These are phyloP conservation scores for Sextonia rubra DNA, from an alignment of 164 flowering plant species.

Conservation along the genomic window DNA sequence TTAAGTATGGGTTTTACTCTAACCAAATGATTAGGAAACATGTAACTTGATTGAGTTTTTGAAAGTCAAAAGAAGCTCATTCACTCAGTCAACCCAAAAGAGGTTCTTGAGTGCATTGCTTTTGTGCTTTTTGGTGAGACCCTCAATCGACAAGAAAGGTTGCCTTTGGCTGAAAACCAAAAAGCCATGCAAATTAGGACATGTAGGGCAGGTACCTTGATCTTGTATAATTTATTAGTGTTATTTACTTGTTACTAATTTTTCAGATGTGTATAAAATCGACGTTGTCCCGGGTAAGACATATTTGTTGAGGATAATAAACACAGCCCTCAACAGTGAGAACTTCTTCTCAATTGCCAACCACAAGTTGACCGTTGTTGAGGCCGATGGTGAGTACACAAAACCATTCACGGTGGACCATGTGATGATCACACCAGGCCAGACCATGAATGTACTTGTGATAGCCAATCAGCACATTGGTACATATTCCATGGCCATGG, in stretches of 20 bases:
- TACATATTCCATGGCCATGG: conserved; percentile 61
- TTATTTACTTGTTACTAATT: not conserved
- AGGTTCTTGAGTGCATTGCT: not conserved
- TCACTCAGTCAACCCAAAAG: not conserved
- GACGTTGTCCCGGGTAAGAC: conserved; percentile 57
- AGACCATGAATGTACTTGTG: conserved; percentile 55
- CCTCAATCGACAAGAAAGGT: not conserved
- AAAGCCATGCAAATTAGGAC: not conserved
- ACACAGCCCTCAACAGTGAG: conserved; percentile 55
- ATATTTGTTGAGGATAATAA: conserved; percentile 57
- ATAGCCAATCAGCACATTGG: conserved; percentile 48
- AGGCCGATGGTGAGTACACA: conserved; percentile 64
- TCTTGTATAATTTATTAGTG: not conserved
- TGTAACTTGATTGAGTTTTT: not conserved
- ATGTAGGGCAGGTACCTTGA: not conserved
- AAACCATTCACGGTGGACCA: conserved; percentile 52
- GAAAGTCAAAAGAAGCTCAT: not conserved
- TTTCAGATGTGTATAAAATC: conserved; percentile 38
- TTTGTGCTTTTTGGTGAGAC: not conserved
- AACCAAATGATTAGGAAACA: not conserved
- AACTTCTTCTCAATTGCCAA: conserved; percentile 62
- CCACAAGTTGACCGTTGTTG: conserved; percentile 60
- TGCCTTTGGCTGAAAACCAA: not conserved
- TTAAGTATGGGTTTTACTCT: not conserved
- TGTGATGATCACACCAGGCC: conserved; percentile 64